Evolutionary conservation across 768 basidiomycete genomes (phyloP).

Genomic region (Cystofilobasidium ferigula): DNA sequence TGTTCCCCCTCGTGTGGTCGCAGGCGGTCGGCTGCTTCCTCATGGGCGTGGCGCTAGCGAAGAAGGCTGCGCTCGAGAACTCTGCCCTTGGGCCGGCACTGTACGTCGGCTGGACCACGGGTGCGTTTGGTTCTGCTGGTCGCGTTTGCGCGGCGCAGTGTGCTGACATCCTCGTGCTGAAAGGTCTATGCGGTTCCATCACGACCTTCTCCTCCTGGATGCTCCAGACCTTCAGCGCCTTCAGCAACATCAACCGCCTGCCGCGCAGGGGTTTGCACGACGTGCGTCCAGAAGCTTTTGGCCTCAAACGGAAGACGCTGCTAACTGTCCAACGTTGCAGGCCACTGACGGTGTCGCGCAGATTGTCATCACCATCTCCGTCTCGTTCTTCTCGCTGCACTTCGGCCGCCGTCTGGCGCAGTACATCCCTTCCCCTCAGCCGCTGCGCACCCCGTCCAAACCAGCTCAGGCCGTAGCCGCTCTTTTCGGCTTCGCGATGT

Average conservation of each 20-base stretch:
- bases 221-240: constrained; percentile 70
- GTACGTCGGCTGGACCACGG: constrained; percentile 20
- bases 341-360: constrained; percentile 77
- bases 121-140: neutral
- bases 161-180: neutral
- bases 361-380: constrained; percentile 61
- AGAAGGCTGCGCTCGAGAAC: constrained; percentile 66
- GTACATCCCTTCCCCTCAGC: constrained; percentile 33
- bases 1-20: constrained; percentile 73
- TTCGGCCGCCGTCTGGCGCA: constrained; percentile 60
- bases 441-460: constrained; percentile 27
- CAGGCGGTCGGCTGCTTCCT: constrained; percentile 81
- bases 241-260: constrained; percentile 51
- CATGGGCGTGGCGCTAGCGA: constrained; percentile 68
- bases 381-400: constrained; percentile 63
- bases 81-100: constrained; percentile 41
- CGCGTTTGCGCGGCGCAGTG: neutral
- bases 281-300: constrained; percentile 43
- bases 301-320: neutral
- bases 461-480: constrained; percentile 16
- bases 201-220: constrained; percentile 98
- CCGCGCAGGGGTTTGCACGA: constrained; percentile 52
- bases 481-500: constrained; percentile 51
- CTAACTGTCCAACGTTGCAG: constrained; percentile 41
- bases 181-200: constrained; percentile 87